Conservation (phyloP, 106 monocot genomes). For the Amphibolis antarctica region DNA sequence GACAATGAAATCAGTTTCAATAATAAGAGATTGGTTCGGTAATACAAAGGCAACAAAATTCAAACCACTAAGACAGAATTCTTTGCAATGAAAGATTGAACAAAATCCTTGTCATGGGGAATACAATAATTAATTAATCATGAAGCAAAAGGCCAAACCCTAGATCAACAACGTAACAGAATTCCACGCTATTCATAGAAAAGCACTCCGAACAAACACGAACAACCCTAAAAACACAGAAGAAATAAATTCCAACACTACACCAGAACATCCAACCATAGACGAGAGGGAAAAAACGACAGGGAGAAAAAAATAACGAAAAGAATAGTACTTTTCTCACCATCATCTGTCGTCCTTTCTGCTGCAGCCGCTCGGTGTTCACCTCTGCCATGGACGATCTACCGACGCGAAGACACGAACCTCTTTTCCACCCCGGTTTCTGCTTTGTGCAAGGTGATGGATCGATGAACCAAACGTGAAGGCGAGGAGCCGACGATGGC, state of each 20-base stretch:
- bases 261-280: neutral
- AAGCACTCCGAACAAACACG: neutral
- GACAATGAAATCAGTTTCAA: neutral
- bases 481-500: too few relatives aligned
- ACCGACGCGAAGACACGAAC: neutral
- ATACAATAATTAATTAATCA: neutral
- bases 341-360: too few relatives aligned
- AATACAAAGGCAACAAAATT: neutral
- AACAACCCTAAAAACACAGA: neutral
- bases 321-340: too few relatives aligned
- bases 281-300: too few relatives aligned
- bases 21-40: neutral
- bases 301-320: too few relatives aligned
- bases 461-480: too few relatives aligned
- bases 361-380: neutral
- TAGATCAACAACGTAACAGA: neutral
- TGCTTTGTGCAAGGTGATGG: too few relatives aligned
- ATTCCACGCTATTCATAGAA: neutral
- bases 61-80: neutral
- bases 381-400: conserved; percentile 5
- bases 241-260: neutral
- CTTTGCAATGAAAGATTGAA: too few relatives aligned
- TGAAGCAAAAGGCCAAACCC: neutral
- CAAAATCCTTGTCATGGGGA: too few relatives aligned
- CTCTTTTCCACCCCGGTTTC: too few relatives aligned